Percentiles rank a stretch among this genome's conserved stretches.
Evolutionary conservation across 805 yeast species (phyloP).

Genomic region (Pichia rugopelliculosa): DNA sequence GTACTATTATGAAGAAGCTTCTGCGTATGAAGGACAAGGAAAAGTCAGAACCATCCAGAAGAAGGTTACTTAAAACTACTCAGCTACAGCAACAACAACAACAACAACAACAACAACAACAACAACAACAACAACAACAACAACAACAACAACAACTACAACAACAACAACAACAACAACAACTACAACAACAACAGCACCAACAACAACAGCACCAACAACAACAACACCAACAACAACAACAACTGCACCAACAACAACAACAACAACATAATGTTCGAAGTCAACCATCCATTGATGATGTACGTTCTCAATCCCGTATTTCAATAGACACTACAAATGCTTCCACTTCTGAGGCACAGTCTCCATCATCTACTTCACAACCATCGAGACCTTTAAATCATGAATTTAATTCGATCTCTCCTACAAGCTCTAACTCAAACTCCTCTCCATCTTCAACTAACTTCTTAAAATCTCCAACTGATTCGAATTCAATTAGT

Average conservation of each 20-base stretch:
- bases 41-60: not conserved
- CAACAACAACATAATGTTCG: not conserved
- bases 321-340: too few species aligned
- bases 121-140: too few species aligned
- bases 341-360: not conserved
- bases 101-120: not conserved
- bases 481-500: not conserved
- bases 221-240: not conserved
- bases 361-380: not conserved
- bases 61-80: too few species aligned
- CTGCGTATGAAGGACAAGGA: constrained; percentile 3
- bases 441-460: not conserved
- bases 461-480: not conserved
- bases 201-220: not conserved
- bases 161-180: not conserved
- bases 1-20: constrained; percentile 7
- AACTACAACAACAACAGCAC: not conserved
- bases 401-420: not conserved
- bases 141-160: too few species aligned
- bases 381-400: not conserved
- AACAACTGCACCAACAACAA: not conserved
- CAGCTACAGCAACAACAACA: too few species aligned
- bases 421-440: not conserved
- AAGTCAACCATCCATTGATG: not conserved
- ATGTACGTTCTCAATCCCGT: not conserved